Evolutionary conservation across 1,284 basidiomycete species (phyloP), one percentile per base, ranked within the genome.

Genomic region (Malassezia japonica): DNA sequence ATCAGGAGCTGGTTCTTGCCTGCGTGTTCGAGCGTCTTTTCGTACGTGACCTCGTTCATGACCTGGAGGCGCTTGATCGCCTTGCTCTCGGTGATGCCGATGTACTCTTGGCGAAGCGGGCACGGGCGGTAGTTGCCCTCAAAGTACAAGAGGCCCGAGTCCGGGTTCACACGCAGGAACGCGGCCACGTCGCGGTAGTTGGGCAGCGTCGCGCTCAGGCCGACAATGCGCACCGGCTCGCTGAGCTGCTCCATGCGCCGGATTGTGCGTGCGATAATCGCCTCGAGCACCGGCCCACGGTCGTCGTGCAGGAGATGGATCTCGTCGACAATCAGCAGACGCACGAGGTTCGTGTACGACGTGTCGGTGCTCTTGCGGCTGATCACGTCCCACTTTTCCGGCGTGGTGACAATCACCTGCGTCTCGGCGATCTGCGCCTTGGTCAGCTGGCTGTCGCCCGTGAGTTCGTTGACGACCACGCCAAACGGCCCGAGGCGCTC

Each of bases 141-240:
- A 71, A 98, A 99, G 78, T 91, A 94, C 78, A 99, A 96, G 0
- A 99, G 77, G 0, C 94, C 92, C 71, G 87, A 88, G 46, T 82
- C 81, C 50, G 85, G 82, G 69, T 98, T 89, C 18, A 98, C 91
- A 6, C 91, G 86, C 25, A 99, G 82, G 81, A 99, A 96, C 2
- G 87, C 85, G 0, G 94, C 94, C n/a, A 98, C 92, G 62, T 98
- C 94, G 74, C 91, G 83, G 75, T 94, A 98, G 74, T 99, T 98
- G 33, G 94, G 94, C 32, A 99, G 77, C 0, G 94, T 99, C 0
- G 94, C 94, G 1, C 90, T 95, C 4, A 99, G 79, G 61, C 92
- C 94, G 35, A 98, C 86, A 2, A 98, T 81, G 33, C 92, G 85
- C 44, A 96, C 89, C 79, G 81, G 1, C 85, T 95, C 75, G 92